Base-by-base conservation (phyloP, 2,329 filamentous ascomycete species). In the Chaetomium strumarium region DNA sequence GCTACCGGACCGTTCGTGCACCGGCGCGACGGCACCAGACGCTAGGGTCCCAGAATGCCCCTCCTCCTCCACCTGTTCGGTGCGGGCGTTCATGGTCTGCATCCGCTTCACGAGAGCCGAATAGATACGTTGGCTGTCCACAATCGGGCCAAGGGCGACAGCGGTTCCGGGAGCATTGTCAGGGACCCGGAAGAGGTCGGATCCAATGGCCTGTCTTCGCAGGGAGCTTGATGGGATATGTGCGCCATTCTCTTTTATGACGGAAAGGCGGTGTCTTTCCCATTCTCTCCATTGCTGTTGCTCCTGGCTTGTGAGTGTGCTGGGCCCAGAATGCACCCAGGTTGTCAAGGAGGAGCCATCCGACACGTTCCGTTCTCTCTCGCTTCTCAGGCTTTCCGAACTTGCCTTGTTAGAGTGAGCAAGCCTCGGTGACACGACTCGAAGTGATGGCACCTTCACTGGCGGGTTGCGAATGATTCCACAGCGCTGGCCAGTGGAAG, bases 291-390 rank as follows among this genome's bases (percentile, higher is more conserved):
- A 62, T 5, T 68, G 41, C 50, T 64, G 52, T 57, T 69, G 47
- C 54, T 72, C 53, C 70, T 75, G 53, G 65, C 68, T 80, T 6
- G 75, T 67, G 2, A 79, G 75, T 2, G 78, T 81, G 52, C 76
- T 76, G 1, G 75, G 73, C 1, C 78, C 80, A 0, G 85, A 86
- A 55, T 82, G 80, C 5, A 78, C 79, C 86, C 86, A 89, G 65
- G 85, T 90, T 2, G 85, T 88, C 46, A 88, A 80, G 19, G 83
- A 86, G 58, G 72, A 79, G 17, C 81, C 76, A 37, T 79, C 76
- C 13, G 67, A 71, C 1, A 61, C 62, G 46, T 67, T 48, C 13
- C 57, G 55, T 46, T 67, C 68, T 38, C 66, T 66, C 6, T 72
- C 70, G 49, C 69, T 74, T 19, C 58, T 60, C 2, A 77, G 58